These are phyloP conservation scores for Cicer bijugum DNA, from an alignment of 306 rosid genomes.

Conservation along the genomic window DNA sequence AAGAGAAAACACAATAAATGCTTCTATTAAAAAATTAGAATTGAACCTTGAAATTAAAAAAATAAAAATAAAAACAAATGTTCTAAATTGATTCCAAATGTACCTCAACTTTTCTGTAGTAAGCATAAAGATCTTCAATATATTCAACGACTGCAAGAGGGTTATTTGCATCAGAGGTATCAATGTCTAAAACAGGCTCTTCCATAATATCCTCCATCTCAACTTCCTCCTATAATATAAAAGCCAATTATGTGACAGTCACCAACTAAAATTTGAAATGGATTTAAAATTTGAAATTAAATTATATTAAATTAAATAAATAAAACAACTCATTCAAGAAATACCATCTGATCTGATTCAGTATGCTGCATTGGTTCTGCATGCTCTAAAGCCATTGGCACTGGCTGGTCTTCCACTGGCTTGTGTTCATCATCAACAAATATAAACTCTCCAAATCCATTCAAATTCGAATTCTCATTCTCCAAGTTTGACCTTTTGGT, in stretches of 20 bases:
- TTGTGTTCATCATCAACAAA: constrained; percentile 77
- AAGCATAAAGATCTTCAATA: constrained; percentile 69
- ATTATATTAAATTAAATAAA: neutral
- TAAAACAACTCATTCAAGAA: neutral
- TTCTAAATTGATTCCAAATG: constrained; percentile 19
- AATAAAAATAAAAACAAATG: neutral
- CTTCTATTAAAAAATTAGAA: neutral
- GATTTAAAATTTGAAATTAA: neutral
- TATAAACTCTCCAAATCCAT: constrained; percentile 71
- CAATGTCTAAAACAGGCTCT: constrained; percentile 74
- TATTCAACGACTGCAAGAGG: constrained; percentile 88
- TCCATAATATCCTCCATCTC: constrained; percentile 91
- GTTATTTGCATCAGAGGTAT: constrained; percentile 61
- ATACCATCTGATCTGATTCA: constrained; percentile 72
- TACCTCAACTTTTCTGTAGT: constrained; percentile 84
- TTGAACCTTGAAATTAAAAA: neutral
- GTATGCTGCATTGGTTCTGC: constrained; percentile 43
- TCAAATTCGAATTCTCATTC: constrained; percentile 40
- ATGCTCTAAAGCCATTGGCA: constrained; percentile 82
- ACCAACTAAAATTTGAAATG: constrained; percentile 30
- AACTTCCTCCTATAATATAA: constrained; percentile 65
- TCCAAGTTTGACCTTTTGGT: constrained; percentile 56
- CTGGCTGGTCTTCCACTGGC: constrained; percentile 66
- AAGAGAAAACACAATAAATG: neutral
- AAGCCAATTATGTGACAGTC: constrained; percentile 15